These are phyloP conservation scores for Ascochyta lentis DNA, from an alignment of 2,329 filamentous ascomycete species.

Conservation along the genomic window DNA sequence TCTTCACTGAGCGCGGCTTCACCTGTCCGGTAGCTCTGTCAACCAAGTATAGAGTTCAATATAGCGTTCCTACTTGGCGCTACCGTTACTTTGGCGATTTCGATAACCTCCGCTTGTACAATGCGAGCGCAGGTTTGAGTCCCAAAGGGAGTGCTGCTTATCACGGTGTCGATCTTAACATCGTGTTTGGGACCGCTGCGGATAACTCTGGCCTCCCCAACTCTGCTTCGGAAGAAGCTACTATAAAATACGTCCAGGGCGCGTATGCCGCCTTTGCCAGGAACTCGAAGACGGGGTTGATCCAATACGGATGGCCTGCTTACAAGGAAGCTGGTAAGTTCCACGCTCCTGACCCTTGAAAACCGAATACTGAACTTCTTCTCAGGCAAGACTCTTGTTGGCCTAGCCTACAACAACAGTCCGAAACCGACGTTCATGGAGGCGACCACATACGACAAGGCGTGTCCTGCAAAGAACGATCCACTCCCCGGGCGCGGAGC, in stretches of 20 bases:
- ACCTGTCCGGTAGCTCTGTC: conserved; percentile 31
- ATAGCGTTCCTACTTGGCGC: conserved; percentile 44
- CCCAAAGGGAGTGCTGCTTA: conserved; percentile 45
- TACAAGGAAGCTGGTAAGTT: conserved; percentile 25
- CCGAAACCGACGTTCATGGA: conserved; percentile 26
- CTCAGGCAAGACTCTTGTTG: conserved; percentile 27
- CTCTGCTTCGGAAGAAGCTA: conserved; percentile 33
- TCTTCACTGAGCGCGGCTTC: conserved; percentile 34
- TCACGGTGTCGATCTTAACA: conserved; percentile 45
- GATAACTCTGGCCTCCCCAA: conserved; percentile 33
- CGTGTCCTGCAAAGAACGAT: conserved; percentile 33
- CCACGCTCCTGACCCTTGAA: not conserved
- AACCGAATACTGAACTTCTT: too few relatives aligned
- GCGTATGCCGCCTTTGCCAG: conserved; percentile 45
- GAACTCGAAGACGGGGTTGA: conserved; percentile 39
- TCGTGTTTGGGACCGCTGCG: conserved; percentile 44
- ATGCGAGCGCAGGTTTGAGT: conserved; percentile 32
- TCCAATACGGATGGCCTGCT: conserved; percentile 43
- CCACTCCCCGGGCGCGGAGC: conserved; percentile 33
- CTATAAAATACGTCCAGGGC: conserved; percentile 43
- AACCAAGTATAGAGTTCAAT: conserved; percentile 28
- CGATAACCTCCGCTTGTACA: conserved; percentile 44
- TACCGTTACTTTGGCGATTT: conserved; percentile 49
- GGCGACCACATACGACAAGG: conserved; percentile 27
- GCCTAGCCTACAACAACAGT: conserved; percentile 30